Conservation (phyloP, 2,329 filamentous ascomycete genomes). For the Aspergillus luchuensis region DNA sequence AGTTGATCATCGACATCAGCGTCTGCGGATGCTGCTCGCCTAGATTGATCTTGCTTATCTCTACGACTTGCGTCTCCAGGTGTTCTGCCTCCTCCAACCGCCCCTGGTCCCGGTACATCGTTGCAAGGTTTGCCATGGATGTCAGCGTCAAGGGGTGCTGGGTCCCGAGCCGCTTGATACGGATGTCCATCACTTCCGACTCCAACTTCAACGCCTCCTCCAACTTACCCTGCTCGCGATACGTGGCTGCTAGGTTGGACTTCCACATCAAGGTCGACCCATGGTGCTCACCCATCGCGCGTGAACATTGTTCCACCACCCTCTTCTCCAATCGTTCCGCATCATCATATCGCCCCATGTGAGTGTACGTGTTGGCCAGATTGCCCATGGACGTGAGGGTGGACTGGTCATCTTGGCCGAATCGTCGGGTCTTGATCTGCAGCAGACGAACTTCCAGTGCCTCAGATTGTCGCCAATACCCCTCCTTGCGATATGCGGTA, state of each 20-base stretch:
- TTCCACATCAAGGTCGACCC: conserved; percentile 6
- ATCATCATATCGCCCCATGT: conserved; percentile 11
- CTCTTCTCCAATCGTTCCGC: conserved; percentile 9
- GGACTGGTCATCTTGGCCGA: conserved; percentile 8
- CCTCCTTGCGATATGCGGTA: conserved; percentile 9
- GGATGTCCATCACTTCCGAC: conserved; percentile 4
- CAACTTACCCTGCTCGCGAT: conserved; percentile 12
- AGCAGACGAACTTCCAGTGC: conserved; percentile 1
- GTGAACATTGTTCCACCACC: conserved; percentile 5
- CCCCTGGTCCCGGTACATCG: conserved; percentile 9
- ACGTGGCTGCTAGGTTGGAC: conserved; percentile 11
- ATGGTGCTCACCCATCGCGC: conserved; percentile 4
- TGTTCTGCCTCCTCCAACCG: conserved; percentile 15
- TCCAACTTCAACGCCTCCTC: conserved; percentile 9
- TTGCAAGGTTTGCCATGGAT: conserved; percentile 14
- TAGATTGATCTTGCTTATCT: conserved; percentile 7
- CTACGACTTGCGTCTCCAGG: conserved; percentile 10
- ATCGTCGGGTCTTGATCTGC: conserved; percentile 1
- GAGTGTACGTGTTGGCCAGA: conserved; percentile 9
- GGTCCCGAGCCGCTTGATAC: not conserved
- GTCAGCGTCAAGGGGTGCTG: conserved; percentile 8
- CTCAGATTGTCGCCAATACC: conserved; percentile 8
- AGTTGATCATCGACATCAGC: conserved; percentile 11
- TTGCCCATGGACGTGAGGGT: conserved; percentile 14
- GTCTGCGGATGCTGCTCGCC: conserved; percentile 16